Evolutionary conservation across 768 basidiomycete species (phyloP).

Genomic region (Tephrocybe sp.): DNA sequence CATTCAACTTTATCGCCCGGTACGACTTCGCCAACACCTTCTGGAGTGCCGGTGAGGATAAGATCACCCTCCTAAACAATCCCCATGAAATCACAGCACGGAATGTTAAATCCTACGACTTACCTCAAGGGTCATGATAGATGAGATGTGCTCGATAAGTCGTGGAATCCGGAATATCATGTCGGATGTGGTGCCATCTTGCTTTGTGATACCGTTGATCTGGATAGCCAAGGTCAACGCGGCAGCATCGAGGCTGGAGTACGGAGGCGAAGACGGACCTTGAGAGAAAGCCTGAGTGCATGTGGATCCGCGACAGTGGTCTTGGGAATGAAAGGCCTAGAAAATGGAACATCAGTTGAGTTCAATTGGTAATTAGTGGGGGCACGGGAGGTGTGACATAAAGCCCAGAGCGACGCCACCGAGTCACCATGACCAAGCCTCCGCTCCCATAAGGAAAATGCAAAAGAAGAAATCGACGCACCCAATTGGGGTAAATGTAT

Average conservation of each 20-base stretch:
- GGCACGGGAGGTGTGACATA: not conserved
- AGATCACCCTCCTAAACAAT: slow-evolving; percentile 78
- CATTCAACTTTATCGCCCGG: slow-evolving; percentile 84
- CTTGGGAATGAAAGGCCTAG: slow-evolving; percentile 81
- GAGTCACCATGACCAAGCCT: not conserved
- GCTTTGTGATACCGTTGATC: slow-evolving; percentile 85
- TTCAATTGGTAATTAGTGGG: not conserved
- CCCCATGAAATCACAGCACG: not conserved
- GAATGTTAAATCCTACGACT: slow-evolving; percentile 4
- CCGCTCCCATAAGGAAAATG: not conserved
- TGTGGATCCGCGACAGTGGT: slow-evolving; percentile 67
- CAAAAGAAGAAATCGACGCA: slow-evolving; percentile 27
- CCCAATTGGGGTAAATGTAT: slow-evolving; percentile 95
- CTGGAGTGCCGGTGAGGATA: slow-evolving; percentile 90
- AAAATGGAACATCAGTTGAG: not conserved
- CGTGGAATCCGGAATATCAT: slow-evolving; percentile 93
- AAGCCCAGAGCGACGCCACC: not conserved
- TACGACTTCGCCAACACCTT: slow-evolving; percentile 79
- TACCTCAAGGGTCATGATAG: slow-evolving; percentile 97
- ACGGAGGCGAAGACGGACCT: slow-evolving; percentile 44
- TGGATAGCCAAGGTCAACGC: slow-evolving; percentile 25
- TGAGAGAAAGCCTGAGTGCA: slow-evolving; percentile 73
- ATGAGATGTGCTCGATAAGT: slow-evolving; percentile 87
- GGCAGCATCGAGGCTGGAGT: not conserved
- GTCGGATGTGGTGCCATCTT: slow-evolving; percentile 80